phyloP scores from a whole-genome alignment of 2,329 filamentous ascomycete genomes.

The Penicillium concentricum region DNA sequence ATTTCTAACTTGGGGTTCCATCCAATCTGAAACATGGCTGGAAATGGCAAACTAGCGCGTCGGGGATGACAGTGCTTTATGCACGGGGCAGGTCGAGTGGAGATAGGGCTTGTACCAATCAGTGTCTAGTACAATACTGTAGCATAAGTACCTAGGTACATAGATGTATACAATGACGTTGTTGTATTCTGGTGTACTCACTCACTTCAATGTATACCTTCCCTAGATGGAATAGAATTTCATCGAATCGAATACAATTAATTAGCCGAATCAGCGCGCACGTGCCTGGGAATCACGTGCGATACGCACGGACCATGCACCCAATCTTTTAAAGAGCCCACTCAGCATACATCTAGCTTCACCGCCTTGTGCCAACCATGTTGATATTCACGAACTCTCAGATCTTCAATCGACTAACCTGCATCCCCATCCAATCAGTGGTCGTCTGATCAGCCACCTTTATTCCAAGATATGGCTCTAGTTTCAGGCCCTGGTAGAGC shows the following conservation, averaged over 20 bases:
- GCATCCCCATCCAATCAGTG: constrained; percentile 13
- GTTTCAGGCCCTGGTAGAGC: constrained; percentile 61
- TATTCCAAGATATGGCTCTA: constrained; percentile 52
- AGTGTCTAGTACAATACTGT: not conserved
- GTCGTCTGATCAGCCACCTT: constrained; percentile 1
- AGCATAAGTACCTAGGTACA: too few relatives aligned
- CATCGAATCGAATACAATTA: too few relatives aligned
- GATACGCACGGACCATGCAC: too few relatives aligned
- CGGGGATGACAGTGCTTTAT: constrained; percentile 12
- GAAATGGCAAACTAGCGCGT: constrained; percentile 20
- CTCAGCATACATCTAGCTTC: too few relatives aligned
- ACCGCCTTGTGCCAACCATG: not conserved
- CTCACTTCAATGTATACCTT: too few relatives aligned
- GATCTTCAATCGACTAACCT: constrained; percentile 14
- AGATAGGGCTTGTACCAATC: not conserved
- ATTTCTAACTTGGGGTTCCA: not conserved
- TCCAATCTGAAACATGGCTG: constrained; percentile 24
- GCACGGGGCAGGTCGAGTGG: constrained; percentile 1
- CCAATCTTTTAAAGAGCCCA: too few relatives aligned
- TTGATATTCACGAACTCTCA: not conserved
- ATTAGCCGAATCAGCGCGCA: not conserved
- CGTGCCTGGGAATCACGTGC: not conserved
- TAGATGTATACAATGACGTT: too few relatives aligned
- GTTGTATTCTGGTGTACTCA: too few relatives aligned
- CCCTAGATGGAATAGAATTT: too few relatives aligned